phyloP scores from a whole-genome alignment of 805 yeast genomes.

The Suhomyces vadensis region DNA sequence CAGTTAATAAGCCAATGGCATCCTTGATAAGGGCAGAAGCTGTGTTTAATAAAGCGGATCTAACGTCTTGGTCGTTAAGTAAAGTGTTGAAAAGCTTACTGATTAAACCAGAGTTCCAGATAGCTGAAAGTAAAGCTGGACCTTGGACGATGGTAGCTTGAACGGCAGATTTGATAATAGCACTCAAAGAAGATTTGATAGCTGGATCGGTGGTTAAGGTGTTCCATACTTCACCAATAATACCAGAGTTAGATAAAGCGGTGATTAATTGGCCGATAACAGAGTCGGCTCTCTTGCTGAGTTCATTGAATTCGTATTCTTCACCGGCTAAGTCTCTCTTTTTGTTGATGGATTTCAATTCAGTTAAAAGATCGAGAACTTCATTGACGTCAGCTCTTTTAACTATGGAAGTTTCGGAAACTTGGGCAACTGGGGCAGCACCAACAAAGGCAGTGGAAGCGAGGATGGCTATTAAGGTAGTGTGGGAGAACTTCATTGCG shows the following conservation, averaged over 20 bases:
- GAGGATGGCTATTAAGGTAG: constrained; percentile 42
- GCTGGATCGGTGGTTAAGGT: constrained; percentile 34
- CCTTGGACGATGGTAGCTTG: constrained; percentile 38
- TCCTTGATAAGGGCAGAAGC: constrained; percentile 36
- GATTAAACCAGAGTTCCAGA: constrained; percentile 44
- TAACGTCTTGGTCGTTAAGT: constrained; percentile 34
- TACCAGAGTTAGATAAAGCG: constrained; percentile 41
- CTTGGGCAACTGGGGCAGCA: constrained; percentile 34
- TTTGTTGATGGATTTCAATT: constrained; percentile 32
- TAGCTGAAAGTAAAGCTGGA: constrained; percentile 41
- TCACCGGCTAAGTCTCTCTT: constrained; percentile 38
- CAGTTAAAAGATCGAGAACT: constrained; percentile 33
- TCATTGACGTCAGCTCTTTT: constrained; percentile 38
- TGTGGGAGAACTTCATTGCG: constrained; percentile 43
- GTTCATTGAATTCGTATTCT: constrained; percentile 26
- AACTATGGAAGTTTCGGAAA: constrained; percentile 23
- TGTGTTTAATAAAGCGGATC: constrained; percentile 32
- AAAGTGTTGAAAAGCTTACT: constrained; percentile 32
- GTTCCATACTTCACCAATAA: constrained; percentile 36
- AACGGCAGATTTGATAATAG: constrained; percentile 33
- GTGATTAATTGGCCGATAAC: constrained; percentile 37
- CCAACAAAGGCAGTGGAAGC: constrained; percentile 38
- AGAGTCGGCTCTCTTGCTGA: constrained; percentile 37
- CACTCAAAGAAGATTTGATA: constrained; percentile 25
- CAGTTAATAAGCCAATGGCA: constrained; percentile 30